phyloP scores from a whole-genome alignment of 192 early-diverging fungal genomes.

The Coemansia sp. region DNA sequence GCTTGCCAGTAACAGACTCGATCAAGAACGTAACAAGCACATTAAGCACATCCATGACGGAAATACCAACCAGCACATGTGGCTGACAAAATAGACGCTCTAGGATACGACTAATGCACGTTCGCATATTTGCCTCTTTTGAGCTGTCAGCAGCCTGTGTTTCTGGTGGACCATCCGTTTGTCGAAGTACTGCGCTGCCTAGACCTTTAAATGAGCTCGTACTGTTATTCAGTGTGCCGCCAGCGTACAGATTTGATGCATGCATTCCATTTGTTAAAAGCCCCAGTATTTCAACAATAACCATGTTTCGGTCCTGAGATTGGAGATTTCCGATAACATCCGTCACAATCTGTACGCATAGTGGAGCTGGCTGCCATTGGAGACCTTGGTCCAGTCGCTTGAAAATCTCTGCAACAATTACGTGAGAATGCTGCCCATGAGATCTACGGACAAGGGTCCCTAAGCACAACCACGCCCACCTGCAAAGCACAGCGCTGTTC shows the following conservation, averaged over 20 bases:
- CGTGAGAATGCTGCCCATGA: slow-evolving; percentile 51
- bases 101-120: slow-evolving; percentile 45
- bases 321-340: slow-evolving; percentile 38
- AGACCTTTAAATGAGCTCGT: neutral
- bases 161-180: neutral
- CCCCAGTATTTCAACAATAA: slow-evolving; percentile 47
- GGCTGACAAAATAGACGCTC: slow-evolving; percentile 50
- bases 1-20: slow-evolving; percentile 18
- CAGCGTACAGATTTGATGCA: slow-evolving; percentile 21
- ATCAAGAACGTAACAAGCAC: slow-evolving; percentile 47
- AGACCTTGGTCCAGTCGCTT: slow-evolving; percentile 32
- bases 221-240: slow-evolving; percentile 1
- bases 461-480: slow-evolving; percentile 41
- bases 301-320: slow-evolving; percentile 54
- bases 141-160: neutral
- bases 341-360: slow-evolving; percentile 33
- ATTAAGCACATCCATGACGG: slow-evolving; percentile 54
- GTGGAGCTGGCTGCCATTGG: slow-evolving; percentile 32
- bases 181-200: neutral
- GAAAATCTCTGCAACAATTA: slow-evolving; percentile 50
- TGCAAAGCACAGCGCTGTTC: slow-evolving; percentile 19
- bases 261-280: slow-evolving; percentile 38
- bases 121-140: slow-evolving; percentile 17
- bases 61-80: slow-evolving; percentile 53
- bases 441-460: slow-evolving; percentile 38